phyloP scores from a whole-genome alignment of 768 basidiomycete species.

The Mycena indigotica region DNA sequence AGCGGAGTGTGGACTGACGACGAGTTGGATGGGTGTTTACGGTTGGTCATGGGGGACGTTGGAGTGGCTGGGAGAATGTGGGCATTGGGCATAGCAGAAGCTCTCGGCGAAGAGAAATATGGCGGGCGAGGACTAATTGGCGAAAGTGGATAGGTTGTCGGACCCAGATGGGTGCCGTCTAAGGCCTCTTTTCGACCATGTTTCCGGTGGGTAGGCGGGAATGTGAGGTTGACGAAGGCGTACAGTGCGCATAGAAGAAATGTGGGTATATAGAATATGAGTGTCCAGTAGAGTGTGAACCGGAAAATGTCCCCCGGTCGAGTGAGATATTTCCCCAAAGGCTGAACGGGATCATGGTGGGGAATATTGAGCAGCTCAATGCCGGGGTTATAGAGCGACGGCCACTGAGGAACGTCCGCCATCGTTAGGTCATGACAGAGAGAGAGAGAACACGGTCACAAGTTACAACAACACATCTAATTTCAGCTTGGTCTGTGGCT shows the following conservation, averaged over 20 bases:
- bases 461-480: background rate
- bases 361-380: constrained; percentile 50
- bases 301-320: constrained; percentile 48
- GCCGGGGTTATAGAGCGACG: constrained; percentile 52
- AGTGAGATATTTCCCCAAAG: constrained; percentile 46
- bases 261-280: constrained; percentile 52
- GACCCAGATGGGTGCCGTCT: no score
- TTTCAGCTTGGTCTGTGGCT: background rate
- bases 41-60: constrained; percentile 11
- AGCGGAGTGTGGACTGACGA: constrained; percentile 3
- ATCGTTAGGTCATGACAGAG: constrained; percentile 24
- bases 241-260: constrained; percentile 51
- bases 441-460: background rate
- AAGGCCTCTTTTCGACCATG: constrained; percentile 10
- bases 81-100: background rate
- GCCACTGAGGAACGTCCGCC: constrained; percentile 39
- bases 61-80: background rate
- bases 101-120: background rate
- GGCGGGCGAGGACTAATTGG: constrained; percentile 19
- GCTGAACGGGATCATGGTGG: constrained; percentile 41
- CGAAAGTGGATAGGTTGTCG: constrained; percentile 16
- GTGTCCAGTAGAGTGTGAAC: constrained; percentile 56
- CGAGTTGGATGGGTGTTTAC: constrained; percentile 3
- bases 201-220: constrained; percentile 38
- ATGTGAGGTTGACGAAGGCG: constrained; percentile 55